Conservation (phyloP, 345 rosid genomes). For the Sonneratia alba region DNA sequence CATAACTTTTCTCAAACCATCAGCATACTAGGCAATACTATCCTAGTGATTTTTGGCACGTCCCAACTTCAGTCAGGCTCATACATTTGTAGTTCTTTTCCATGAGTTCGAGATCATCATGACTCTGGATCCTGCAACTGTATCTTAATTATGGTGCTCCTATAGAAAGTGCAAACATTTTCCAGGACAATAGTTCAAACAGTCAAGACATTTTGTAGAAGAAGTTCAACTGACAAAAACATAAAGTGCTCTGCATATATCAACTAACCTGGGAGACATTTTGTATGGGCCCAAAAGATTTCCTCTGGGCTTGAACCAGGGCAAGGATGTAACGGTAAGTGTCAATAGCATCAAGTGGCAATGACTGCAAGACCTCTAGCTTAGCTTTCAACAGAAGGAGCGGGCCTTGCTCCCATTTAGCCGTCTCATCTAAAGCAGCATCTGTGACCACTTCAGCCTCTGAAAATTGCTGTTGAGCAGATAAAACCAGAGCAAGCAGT, state of each 20-base stretch:
- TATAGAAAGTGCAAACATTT: background rate
- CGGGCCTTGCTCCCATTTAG: constrained; percentile 88
- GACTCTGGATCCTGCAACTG: background rate
- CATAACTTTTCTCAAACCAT: background rate
- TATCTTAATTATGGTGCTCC: background rate
- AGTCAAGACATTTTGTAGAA: background rate
- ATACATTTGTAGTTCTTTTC: background rate
- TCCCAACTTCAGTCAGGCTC: background rate
- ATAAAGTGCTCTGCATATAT: background rate
- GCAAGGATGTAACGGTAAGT: constrained; percentile 85
- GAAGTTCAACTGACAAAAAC: background rate
- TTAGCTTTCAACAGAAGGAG: constrained; percentile 77
- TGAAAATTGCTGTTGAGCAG: constrained; percentile 76
- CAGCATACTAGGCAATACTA: background rate
- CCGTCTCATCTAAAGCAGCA: constrained; percentile 89
- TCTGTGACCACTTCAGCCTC: constrained; percentile 84
- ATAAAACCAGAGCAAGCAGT: constrained; percentile 64
- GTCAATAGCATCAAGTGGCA: constrained; percentile 68
- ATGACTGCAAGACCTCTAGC: constrained; percentile 57
- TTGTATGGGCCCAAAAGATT: constrained; percentile 59
- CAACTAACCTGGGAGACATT: constrained; percentile 50
- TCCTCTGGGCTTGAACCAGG: constrained; percentile 82
- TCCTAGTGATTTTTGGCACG: background rate
- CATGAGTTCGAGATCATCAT: background rate
- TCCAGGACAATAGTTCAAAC: background rate